Base-by-base conservation (phyloP, 192 early-diverging fungal species). In the Radiomyces spectabilis region DNA sequence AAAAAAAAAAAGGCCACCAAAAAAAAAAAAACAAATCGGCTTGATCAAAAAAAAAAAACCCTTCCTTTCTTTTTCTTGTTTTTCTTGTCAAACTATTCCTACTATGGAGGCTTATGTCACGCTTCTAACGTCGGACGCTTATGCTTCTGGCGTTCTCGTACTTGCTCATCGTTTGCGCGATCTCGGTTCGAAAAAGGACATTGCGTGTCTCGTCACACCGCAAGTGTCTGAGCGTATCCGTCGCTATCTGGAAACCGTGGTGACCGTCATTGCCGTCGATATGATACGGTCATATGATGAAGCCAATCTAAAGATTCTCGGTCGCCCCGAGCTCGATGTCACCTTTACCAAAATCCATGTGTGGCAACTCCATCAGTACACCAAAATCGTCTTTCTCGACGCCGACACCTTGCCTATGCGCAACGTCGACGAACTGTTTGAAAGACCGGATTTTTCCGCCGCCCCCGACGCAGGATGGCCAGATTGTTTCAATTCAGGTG, bases 401-500 rank as follows among this genome's bases (percentile, higher is more conserved):
- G 89, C 93, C 0, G 95, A 96, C 55, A 88, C 86, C n/a, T 69
- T 95, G 30, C 87, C 91, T n/a, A 71, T 87, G 24, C 64, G 77
- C 46, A 80, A 88, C 15, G 80, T 95, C 16, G 92, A 95, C 49
- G 85, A 84, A 22, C 39, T 98, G 27, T 96, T 98, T 74, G 74
- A 69, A 12, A 57, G 71, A 42, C 61, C 70, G 2, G 68, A 77
- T 57, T 85, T 95, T 68, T 87, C 90, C 2, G 93, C 95, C 4
- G 80, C 91, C 4, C 88, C 92, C 5, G 95, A 98, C 48, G 87
- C 86, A 21, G 93, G 93, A 0, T 98, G 95, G 95, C 95, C 95
- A 0, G 95, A 98, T 63, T 89, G 85, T 53, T 98, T 98, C 74
- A 98, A 98, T 65, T 95, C 95, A 39, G 95, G 93, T 4, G 92